These are phyloP conservation scores for Leccinum pachyderme DNA, from an alignment of 1,284 basidiomycete species.

Conservation along the genomic window DNA sequence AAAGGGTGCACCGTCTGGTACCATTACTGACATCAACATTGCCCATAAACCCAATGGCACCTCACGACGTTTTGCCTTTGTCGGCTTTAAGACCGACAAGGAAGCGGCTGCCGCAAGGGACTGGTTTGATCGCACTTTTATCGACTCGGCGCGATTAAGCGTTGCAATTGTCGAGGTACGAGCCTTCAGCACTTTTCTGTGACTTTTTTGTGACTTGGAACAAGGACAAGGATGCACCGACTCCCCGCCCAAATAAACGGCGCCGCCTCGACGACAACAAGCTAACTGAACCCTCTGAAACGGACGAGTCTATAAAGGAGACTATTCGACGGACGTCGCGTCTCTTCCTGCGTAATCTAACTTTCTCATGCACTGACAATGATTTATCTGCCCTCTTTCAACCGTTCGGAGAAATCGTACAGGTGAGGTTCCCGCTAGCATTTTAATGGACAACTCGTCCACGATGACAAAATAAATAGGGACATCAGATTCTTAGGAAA, in stretches of 20 bases:
- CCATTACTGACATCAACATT: slow-evolving; percentile 87
- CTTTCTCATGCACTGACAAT: slow-evolving; percentile 78
- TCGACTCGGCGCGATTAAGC: slow-evolving; percentile 72
- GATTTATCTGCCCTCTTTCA: slow-evolving; percentile 73
- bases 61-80: slow-evolving; percentile 87
- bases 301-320: slow-evolving; percentile 48
- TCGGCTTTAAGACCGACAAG: slow-evolving; percentile 82
- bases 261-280: slow-evolving; percentile 38
- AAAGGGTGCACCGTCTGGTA: slow-evolving; percentile 59
- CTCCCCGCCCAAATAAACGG: slow-evolving; percentile 67
- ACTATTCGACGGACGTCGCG: slow-evolving; percentile 79
- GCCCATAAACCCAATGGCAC: slow-evolving; percentile 77
- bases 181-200: neutral
- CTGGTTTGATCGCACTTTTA: slow-evolving; percentile 86
- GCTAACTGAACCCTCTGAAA: slow-evolving; percentile 9
- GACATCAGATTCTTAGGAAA: slow-evolving; percentile 57
- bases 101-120: slow-evolving; percentile 77
- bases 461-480: slow-evolving; percentile 57
- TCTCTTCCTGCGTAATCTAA: slow-evolving; percentile 89
- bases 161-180: slow-evolving; percentile 78
- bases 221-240: slow-evolving; percentile 63
- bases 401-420: slow-evolving; percentile 69
- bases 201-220: neutral
- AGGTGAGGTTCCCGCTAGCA: slow-evolving; percentile 47
- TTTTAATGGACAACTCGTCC: slow-evolving; percentile 9